Evolutionary conservation across 1,284 basidiomycete genomes (phyloP).

Genomic region (Cryptococcus sp.): DNA sequence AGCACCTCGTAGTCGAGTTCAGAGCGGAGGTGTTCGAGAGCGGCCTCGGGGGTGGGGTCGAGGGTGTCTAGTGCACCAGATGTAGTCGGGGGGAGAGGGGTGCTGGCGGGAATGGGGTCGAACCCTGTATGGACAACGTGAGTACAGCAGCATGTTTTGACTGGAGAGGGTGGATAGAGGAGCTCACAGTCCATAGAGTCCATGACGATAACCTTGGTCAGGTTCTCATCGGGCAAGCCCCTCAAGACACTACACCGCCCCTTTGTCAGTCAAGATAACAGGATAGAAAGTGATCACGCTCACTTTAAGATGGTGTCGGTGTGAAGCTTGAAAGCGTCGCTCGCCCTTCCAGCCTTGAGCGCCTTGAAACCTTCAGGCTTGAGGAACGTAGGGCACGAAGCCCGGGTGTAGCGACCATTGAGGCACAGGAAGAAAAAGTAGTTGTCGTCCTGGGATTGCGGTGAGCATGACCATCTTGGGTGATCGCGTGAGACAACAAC

Average conservation of each 20-base stretch:
- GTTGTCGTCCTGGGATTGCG: slow-evolving; percentile 52
- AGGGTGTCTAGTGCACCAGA: slow-evolving; percentile 43
- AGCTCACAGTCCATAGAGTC: slow-evolving; percentile 66
- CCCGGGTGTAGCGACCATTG: slow-evolving; percentile 62
- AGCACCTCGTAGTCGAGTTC: slow-evolving; percentile 63
- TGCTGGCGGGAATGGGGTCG: slow-evolving; percentile 55
- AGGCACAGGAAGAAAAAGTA: slow-evolving; percentile 70
- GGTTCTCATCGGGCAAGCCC: slow-evolving; percentile 56
- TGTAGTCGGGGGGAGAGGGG: slow-evolving; percentile 44
- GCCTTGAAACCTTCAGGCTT: slow-evolving; percentile 63
- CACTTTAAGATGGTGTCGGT: slow-evolving; percentile 74
- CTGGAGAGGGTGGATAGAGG: neutral
- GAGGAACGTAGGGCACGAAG: slow-evolving; percentile 71
- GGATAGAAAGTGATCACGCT: slow-evolving; percentile 31
- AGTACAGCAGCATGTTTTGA: neutral
- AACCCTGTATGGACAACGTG: slow-evolving; percentile 53
- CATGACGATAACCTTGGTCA: slow-evolving; percentile 72
- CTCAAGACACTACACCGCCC: slow-evolving; percentile 55
- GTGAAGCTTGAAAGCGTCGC: slow-evolving; percentile 66
- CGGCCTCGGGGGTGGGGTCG: slow-evolving; percentile 46
- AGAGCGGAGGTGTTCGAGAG: slow-evolving; percentile 46
- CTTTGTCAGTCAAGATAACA: neutral
- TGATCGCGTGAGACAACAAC: neutral
- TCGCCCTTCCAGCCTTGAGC: slow-evolving; percentile 57
- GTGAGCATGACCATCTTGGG: too few relatives aligned